Conservation (phyloP, 129 eudicot genomes). For the Helichrysum umbraculigerum region DNA sequence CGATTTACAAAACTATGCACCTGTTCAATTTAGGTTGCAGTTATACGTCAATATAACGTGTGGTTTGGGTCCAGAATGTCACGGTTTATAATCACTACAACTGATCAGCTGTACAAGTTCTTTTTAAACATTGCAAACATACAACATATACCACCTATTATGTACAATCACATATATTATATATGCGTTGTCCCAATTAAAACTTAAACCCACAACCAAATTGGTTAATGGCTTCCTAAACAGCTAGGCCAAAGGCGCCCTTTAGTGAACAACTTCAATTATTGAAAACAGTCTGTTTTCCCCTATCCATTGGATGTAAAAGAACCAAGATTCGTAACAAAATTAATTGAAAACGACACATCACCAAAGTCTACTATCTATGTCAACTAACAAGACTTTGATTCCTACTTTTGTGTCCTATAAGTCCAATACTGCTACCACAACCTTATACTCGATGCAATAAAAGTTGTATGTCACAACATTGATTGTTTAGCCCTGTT, state of each 20-base stretch:
- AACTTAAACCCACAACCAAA: not conserved
- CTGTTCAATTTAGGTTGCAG: not conserved
- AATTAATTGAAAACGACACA: slow-evolving; percentile 8
- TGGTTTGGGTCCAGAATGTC: not conserved
- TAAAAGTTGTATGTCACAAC: slow-evolving; percentile 5
- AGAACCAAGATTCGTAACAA: not conserved
- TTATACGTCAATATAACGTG: not conserved
- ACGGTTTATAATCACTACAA: not conserved
- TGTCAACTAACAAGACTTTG: not conserved
- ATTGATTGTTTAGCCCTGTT: slow-evolving; percentile 2
- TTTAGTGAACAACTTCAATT: not conserved
- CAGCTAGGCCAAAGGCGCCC: not conserved
- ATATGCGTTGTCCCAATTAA: not conserved
- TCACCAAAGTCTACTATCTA: slow-evolving; percentile 13
- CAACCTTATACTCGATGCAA: slow-evolving; percentile 5
- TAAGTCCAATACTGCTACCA: not conserved
- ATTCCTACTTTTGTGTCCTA: not conserved
- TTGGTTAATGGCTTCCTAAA: not conserved
- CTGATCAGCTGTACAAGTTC: not conserved
- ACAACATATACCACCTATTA: not conserved
- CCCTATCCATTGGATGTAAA: not conserved
- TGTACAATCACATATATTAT: not conserved
- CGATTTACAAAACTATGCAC: not conserved
- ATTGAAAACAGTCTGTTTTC: not conserved
- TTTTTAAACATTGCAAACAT: not conserved